Evolutionary conservation across 805 yeast species (phyloP), one percentile per base, ranked within the genome.

Genomic region (Candida krabiensis): DNA sequence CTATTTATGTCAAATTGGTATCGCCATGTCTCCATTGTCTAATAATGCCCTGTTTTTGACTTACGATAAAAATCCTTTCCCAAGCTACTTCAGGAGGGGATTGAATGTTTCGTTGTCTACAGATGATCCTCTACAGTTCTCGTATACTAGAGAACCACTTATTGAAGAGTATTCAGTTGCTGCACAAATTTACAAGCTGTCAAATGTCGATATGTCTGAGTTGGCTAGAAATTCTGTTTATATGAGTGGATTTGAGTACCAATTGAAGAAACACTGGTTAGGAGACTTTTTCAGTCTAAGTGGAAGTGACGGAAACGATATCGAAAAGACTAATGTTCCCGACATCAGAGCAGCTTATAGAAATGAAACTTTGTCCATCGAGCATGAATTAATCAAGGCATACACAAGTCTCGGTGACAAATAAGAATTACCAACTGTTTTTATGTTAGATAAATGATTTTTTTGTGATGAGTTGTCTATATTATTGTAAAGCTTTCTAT

Each of bases 141-240:
- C 97, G 0, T 93, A 89, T 66, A 93, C 99, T 22, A 80, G 95
- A 56, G 99, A 93, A 58, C 98, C 99, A 12, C 73, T 93, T 55
- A 93, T 93, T 51, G 99, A 93, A 63, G 99, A 93, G 63, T 93
- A 90, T 61, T 87, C 96, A 2, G 98, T 93, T 21, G 99, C 99
- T 5, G 98, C 97, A 0, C 98, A 93, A 64, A 93, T 93, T 50
- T 93, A 90, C 71, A 89, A 93, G 59, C 72, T 93, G 28, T 87
- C 96, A 0, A 80, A 88, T 45, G 98, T 91, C 22, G 99, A 93
- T 63, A 88, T 93, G 95, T 90, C 98, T 60, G 99, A 93, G 61
- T 70, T 93, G 52, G 99, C 99, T 0, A 75, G 80, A 47, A 90
- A 91, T 63, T 90, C 98, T 0, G 98, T 93, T 3, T 62, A 74